These are phyloP conservation scores for Russula dissimulans DNA, from an alignment of 768 basidiomycete species.

Conservation along the genomic window DNA sequence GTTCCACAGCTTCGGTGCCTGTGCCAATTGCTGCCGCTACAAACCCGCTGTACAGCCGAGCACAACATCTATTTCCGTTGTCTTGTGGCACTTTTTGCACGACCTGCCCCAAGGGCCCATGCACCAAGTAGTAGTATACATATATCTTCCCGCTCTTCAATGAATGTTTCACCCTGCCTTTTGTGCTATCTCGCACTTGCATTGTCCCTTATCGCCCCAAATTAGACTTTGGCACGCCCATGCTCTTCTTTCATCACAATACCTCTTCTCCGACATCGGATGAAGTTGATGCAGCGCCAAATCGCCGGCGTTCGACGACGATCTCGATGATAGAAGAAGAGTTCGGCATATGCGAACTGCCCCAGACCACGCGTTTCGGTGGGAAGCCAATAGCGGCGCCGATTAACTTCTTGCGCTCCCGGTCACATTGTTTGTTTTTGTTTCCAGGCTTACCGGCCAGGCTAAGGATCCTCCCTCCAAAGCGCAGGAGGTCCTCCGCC, in stretches of 20 bases:
- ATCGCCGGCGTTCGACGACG: conserved; percentile 3
- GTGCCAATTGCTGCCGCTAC: too few species aligned
- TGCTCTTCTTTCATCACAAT: not conserved
- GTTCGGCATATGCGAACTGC: not conserved
- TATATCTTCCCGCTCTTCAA: not conserved
- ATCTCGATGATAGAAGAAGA: conserved; percentile 10
- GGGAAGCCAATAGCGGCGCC: not conserved
- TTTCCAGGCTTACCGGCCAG: not conserved
- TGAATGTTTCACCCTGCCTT: not conserved
- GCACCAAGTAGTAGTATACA: not conserved
- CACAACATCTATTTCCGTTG: too few species aligned
- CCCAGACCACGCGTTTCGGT: not conserved
- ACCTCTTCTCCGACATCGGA: not conserved
- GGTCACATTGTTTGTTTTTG: not conserved
- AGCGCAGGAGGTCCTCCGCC: not conserved
- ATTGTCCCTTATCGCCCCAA: not conserved
- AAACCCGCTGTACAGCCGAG: too few species aligned
- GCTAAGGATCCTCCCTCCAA: not conserved
- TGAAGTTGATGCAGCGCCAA: not conserved
- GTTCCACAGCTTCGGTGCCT: too few species aligned
- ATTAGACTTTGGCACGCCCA: not conserved
- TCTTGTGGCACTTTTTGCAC: not conserved
- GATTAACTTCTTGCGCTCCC: not conserved
- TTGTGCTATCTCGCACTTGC: not conserved
- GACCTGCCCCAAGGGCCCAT: not conserved